phyloP scores from a whole-genome alignment of 2,329 filamentous ascomycete genomes.

The Fusarium sacchari region DNA sequence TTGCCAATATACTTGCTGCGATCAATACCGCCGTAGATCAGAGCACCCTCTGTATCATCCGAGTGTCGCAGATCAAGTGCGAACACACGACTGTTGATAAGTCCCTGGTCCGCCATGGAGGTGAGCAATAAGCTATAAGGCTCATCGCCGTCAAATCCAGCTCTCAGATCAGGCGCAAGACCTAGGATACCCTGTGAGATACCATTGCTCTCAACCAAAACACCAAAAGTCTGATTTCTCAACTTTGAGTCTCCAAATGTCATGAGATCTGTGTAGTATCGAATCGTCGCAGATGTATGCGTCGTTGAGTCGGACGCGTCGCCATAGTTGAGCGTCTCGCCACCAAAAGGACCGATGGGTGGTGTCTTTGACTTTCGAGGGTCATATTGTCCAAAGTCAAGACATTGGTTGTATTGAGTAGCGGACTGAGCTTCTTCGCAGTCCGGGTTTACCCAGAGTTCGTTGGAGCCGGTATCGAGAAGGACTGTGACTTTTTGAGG shows the following conservation, averaged over 20 bases:
- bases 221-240: constrained; percentile 60
- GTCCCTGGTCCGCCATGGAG: constrained; percentile 57
- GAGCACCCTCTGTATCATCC: constrained; percentile 55
- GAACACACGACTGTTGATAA: constrained; percentile 62
- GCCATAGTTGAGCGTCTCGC: constrained; percentile 53
- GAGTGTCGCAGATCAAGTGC: constrained; percentile 60
- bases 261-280: constrained; percentile 59
- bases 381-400: constrained; percentile 56
- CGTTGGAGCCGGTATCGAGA: constrained; percentile 63
- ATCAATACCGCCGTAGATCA: constrained; percentile 65
- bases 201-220: constrained; percentile 56
- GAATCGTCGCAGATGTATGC: constrained; percentile 53
- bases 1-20: constrained; percentile 61
- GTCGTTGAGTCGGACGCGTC: constrained; percentile 50
- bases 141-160: constrained; percentile 50
- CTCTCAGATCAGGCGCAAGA: constrained; percentile 54
- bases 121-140: constrained; percentile 66
- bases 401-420: constrained; percentile 51
- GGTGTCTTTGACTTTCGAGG: constrained; percentile 53
- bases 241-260: constrained; percentile 56
- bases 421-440: constrained; percentile 53
- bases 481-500: constrained; percentile 57
- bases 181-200: constrained; percentile 64
- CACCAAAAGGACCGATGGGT: constrained; percentile 50
- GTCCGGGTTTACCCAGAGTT: constrained; percentile 65